Percentiles rank a stretch among this genome's conserved stretches.
Evolutionary conservation across 495 filamentous ascomycete species (phyloP).

Genomic region (Evansstolkia leycettana): DNA sequence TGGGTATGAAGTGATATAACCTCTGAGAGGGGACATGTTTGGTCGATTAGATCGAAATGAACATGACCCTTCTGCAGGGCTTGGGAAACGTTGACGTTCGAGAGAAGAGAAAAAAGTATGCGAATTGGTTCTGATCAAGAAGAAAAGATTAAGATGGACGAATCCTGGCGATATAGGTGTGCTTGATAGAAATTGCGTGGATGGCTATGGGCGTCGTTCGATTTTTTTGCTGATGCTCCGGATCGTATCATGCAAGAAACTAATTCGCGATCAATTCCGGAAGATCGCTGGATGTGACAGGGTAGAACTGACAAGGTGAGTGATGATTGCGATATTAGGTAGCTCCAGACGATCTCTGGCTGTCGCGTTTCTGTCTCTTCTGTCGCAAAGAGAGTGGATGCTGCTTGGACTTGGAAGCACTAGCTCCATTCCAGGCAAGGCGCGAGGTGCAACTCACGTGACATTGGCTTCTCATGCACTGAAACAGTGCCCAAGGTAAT

Average conservation of each 20-base stretch:
- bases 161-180: too few relatives aligned
- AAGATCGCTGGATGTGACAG: not conserved
- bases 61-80: conserved; percentile 28
- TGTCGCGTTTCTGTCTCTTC: not conserved
- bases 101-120: too few relatives aligned
- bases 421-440: not conserved
- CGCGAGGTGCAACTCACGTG: not conserved
- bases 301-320: not conserved
- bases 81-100: too few relatives aligned
- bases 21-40: conserved; percentile 60
- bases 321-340: conserved; percentile 1
- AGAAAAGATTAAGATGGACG: too few relatives aligned
- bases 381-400: not conserved
- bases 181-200: too few relatives aligned
- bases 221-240: too few relatives aligned
- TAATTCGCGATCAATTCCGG: not conserved
- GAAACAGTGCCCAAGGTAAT: too few relatives aligned
- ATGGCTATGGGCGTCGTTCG: too few relatives aligned
- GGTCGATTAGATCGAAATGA: conserved; percentile 22
- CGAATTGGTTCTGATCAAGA: too few relatives aligned
- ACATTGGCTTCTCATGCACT: not conserved
- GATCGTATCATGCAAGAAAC: too few relatives aligned
- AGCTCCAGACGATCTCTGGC: not conserved
- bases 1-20: conserved; percentile 83
- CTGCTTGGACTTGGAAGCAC: not conserved